Evolutionary conservation across 192 early-diverging fungal species (phyloP).

Genomic region (Diversispora epigaea): DNA sequence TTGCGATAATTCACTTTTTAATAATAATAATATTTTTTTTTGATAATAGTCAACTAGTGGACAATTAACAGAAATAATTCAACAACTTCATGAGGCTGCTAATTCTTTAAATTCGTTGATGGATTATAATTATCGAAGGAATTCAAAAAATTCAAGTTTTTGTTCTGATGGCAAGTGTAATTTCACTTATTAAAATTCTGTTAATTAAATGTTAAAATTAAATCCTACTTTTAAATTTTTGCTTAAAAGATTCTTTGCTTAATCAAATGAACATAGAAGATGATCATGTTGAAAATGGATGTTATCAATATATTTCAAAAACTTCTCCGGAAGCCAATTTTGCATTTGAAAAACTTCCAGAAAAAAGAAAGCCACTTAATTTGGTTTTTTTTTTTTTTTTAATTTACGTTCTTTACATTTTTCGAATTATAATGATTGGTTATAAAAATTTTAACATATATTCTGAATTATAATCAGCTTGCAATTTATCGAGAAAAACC

Average conservation of each 20-base stretch:
- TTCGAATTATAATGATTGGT: background rate
- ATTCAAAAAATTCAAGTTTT: background rate
- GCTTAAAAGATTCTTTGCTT: background rate
- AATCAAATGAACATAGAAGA: background rate
- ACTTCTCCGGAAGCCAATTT: background rate
- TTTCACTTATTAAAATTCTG: background rate
- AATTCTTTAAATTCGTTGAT: constrained; percentile 20
- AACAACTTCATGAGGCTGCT: constrained; percentile 1
- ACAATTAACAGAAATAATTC: constrained; percentile 8
- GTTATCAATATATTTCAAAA: constrained; percentile 14
- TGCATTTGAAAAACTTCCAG: constrained; percentile 7
- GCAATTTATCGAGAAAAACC: no score
- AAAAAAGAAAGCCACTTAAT: constrained; percentile 14
- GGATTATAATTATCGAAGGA: constrained; percentile 4
- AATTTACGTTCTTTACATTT: background rate
- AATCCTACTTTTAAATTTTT: background rate
- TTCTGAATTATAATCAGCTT: background rate
- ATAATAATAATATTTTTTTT: background rate
- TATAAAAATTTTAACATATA: background rate
- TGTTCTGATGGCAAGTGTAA: background rate
- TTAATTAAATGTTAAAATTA: background rate
- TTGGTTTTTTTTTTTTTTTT: background rate
- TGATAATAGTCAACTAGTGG: constrained; percentile 2
- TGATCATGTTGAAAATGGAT: background rate
- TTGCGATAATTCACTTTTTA: background rate